Percentiles rank a stretch among this genome's conserved stretches.
Conservation (phyloP, 192 early-diverging fungal species). For the Jimgerdemannia flammicorona region DNA sequence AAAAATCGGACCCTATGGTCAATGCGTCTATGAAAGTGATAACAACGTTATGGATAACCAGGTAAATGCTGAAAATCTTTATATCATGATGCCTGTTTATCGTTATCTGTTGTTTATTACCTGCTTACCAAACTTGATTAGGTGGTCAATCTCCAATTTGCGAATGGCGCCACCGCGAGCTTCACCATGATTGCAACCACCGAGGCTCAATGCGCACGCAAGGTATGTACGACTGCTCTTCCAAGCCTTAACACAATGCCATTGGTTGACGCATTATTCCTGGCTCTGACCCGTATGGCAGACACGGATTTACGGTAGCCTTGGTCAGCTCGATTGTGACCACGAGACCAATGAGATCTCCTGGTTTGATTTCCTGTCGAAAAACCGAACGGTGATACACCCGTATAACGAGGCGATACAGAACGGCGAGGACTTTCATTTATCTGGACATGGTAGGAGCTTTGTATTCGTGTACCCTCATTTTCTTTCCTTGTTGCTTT, state of each 20-base stretch:
- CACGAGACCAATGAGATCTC: neutral
- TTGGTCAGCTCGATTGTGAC: conserved; percentile 4
- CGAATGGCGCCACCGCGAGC: conserved; percentile 19
- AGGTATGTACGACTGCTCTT: conserved; percentile 1
- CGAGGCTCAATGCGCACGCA: conserved; percentile 16
- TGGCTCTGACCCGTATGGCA: neutral
- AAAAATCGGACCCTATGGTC: conserved; percentile 50
- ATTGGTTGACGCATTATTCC: neutral
- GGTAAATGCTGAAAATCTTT: neutral
- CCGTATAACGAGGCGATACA: neutral
- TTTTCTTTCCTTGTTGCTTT: no score
- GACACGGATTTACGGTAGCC: neutral
- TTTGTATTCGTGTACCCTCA: no score
- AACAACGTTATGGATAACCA: conserved; percentile 72
- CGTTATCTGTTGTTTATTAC: no score
- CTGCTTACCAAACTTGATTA: no score
- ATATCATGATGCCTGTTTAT: no score
- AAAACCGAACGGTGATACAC: conserved; percentile 4
- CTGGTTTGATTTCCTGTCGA: conserved; percentile 12
- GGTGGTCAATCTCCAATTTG: conserved; percentile 27
- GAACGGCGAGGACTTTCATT: no score
- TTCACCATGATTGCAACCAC: conserved; percentile 23
- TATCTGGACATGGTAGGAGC: no score
- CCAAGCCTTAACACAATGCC: neutral
- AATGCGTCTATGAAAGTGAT: conserved; percentile 65